Evolutionary conservation across 345 rosid genomes (phyloP).

Genomic region (Gynandropsis gynandra): DNA sequence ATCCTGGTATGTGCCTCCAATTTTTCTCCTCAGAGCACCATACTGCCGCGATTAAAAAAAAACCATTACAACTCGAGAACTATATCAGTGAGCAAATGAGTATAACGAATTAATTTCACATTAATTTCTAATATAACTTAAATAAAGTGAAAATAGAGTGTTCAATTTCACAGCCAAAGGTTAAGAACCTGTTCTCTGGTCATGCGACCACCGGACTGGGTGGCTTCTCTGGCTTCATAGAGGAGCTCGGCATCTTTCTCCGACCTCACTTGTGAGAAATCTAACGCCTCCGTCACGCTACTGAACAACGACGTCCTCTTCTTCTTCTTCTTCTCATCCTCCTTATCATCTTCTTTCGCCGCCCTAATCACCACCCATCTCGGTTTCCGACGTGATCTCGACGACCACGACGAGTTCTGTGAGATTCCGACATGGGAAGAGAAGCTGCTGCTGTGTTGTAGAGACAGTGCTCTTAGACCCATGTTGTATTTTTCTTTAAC

Average conservation of each 20-base stretch:
- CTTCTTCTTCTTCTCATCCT: conserved; percentile 29
- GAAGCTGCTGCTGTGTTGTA: conserved; percentile 24
- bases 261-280: conserved; percentile 74
- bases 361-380: conserved; percentile 24
- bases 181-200: conserved; percentile 51
- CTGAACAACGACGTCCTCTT: conserved; percentile 60
- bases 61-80: conserved; percentile 4
- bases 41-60: conserved; percentile 42
- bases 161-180: conserved; percentile 2
- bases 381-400: conserved; percentile 21
- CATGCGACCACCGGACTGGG: conserved; percentile 65
- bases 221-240: conserved; percentile 60
- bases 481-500: conserved; percentile 5
- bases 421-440: conserved; percentile 12
- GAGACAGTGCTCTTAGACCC: conserved; percentile 26
- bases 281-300: conserved; percentile 67
- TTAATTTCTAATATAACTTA: background rate
- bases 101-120: background rate
- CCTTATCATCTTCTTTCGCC: conserved; percentile 27
- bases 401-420: conserved; percentile 16
- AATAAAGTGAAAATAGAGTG: background rate
- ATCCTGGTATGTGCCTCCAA: conserved; percentile 90
- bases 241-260: conserved; percentile 73
- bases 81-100: background rate
- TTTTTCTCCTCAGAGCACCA: conserved; percentile 88